phyloP scores from a whole-genome alignment of 176 grass and related monocot species.

The Ensete ventricosum region DNA sequence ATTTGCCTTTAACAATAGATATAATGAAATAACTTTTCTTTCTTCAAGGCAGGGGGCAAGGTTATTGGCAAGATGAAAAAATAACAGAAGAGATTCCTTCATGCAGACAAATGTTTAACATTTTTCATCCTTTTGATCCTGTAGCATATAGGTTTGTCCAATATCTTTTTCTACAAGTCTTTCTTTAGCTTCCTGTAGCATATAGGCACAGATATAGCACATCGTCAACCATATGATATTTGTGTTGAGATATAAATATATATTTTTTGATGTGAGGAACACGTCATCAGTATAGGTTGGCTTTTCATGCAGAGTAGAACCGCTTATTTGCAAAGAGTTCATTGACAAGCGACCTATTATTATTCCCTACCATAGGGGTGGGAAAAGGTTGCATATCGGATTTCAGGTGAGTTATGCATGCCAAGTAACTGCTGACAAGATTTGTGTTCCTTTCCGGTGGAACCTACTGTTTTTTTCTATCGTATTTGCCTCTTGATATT shows the following conservation, averaged over 20 bases:
- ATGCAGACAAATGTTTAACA: slow-evolving; percentile 86
- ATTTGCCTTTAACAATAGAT: slow-evolving; percentile 12
- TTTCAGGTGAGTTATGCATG: slow-evolving; percentile 50
- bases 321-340: slow-evolving; percentile 93
- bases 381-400: slow-evolving; percentile 91
- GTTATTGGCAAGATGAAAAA: slow-evolving; percentile 88
- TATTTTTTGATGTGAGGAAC: slow-evolving; percentile 36
- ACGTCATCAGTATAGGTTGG: slow-evolving; percentile 48
- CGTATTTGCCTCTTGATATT: slow-evolving; percentile 11
- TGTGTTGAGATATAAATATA: slow-evolving; percentile 20
- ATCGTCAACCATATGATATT: not conserved
- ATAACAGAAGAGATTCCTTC: slow-evolving; percentile 90
- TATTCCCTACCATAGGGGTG: slow-evolving; percentile 92
- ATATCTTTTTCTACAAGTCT: not conserved
- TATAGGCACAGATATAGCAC: not conserved
- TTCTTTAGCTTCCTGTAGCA: no score
- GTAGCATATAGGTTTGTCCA: slow-evolving; percentile 81
- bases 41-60: slow-evolving; percentile 60
- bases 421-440: slow-evolving; percentile 1
- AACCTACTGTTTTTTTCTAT: not conserved
- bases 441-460: not conserved
- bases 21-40: slow-evolving; percentile 25
- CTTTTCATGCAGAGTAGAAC: slow-evolving; percentile 89
- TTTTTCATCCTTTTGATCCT: slow-evolving; percentile 98
- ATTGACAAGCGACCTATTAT: slow-evolving; percentile 65